Conservation (phyloP, 352 stramenopile genomes). For the Pythium phragmitis region DNA sequence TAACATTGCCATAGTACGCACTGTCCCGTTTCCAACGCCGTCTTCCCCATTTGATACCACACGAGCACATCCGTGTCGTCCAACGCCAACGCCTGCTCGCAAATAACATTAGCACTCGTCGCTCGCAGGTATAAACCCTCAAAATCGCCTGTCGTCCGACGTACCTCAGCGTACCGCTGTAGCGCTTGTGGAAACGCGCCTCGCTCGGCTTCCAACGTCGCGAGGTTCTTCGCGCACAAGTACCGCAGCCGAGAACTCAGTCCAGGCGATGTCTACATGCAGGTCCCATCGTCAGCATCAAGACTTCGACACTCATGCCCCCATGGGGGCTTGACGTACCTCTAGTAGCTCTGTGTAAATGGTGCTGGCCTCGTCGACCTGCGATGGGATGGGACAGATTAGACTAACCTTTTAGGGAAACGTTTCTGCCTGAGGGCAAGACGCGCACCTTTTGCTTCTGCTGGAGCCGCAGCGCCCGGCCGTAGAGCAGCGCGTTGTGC, state of each 20-base stretch:
- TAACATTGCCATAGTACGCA: slow-evolving; percentile 13
- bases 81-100: slow-evolving; percentile 41
- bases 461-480: slow-evolving; percentile 63
- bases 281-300: not conserved
- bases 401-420: not conserved
- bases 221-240: slow-evolving; percentile 70
- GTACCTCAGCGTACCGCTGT: slow-evolving; percentile 44
- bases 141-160: not conserved
- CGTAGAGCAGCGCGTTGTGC: slow-evolving; percentile 57
- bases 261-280: slow-evolving; percentile 18
- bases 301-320: not conserved
- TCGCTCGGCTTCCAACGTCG: slow-evolving; percentile 51
- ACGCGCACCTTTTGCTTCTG: slow-evolving; percentile 44
- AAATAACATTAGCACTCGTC: not conserved
- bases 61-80: slow-evolving; percentile 76
- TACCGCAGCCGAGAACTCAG: slow-evolving; percentile 56
- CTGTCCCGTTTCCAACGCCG: slow-evolving; percentile 58
- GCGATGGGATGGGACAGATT: not conserved
- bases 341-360: slow-evolving; percentile 37
- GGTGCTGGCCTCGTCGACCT: slow-evolving; percentile 33
- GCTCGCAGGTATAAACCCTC: not conserved
- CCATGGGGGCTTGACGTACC: not conserved
- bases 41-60: slow-evolving; percentile 67
- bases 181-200: slow-evolving; percentile 42
- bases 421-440: not conserved